Conservation (phyloP, 768 basidiomycete species). For the Leccinum obscurum region DNA sequence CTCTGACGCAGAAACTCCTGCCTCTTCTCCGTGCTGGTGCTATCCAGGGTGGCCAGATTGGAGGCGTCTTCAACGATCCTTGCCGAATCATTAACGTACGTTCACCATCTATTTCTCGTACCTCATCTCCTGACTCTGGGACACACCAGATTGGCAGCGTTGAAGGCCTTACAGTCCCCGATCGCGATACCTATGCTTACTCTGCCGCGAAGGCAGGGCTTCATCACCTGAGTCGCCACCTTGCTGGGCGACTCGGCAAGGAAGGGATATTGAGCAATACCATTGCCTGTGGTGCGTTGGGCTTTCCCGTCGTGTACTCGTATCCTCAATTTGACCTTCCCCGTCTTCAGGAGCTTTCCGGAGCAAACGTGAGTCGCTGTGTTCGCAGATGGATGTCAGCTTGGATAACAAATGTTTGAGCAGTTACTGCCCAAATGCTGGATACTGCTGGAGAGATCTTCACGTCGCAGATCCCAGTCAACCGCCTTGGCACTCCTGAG, state of each 20-base stretch:
- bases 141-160: constrained; percentile 56
- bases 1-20: constrained; percentile 57
- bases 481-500: constrained; percentile 59
- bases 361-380: constrained; percentile 39
- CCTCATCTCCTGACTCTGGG: background rate
- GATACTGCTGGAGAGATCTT: constrained; percentile 45
- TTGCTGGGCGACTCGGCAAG: constrained; percentile 55
- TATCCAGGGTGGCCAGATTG: constrained; percentile 38
- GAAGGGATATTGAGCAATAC: constrained; percentile 63
- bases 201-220: constrained; percentile 63
- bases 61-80: constrained; percentile 43
- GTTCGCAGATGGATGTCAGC: background rate
- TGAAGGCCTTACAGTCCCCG: constrained; percentile 53
- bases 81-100: constrained; percentile 61
- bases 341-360: constrained; percentile 36
- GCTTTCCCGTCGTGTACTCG: background rate
- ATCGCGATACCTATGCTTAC: constrained; percentile 65
- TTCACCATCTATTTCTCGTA: background rate
- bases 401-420: background rate
- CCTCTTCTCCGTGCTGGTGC: constrained; percentile 55
- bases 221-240: constrained; percentile 57
- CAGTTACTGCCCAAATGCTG: constrained; percentile 59
- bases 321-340: background rate
- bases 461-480: constrained; percentile 44
- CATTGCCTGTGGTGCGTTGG: constrained; percentile 55